Evolutionary conservation across 140 eudicot species (phyloP), one percentile per base, ranked within the genome.

Genomic region (Anethum foeniculum): DNA sequence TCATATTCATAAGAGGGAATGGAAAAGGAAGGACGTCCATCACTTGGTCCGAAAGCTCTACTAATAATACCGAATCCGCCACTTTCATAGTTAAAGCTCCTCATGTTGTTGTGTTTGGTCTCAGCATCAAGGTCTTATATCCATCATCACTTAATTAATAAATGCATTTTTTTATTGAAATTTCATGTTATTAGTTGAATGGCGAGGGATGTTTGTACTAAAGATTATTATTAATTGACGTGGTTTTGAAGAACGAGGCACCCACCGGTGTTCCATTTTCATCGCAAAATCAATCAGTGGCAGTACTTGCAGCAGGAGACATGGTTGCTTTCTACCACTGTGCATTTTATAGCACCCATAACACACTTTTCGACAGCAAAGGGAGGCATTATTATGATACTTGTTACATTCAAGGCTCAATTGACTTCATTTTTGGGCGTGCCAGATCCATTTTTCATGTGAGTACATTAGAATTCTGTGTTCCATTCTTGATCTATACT

Each of bases 321-420:
- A 90, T 81, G 85, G 90, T 60, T 77, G 91, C 98, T 44, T 94
- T 94, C 81, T 94, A 94, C 83, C 88, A 91, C 21, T 94, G 98
- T 72, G 93, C 89, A 81, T 94, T 94, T 43, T 87, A 80, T 69
- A 92, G 98, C 84, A 76, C 86, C 38, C 93, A 92, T 77, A 94
- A 90, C 82, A 94, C 98, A 16, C 90, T 94, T 77, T 87, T 87
- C 80, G 98, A 94, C 77, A 27, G 72, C 52, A 87, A 85, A 84
- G 98, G 98, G 74, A 84, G 96, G 51, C 98, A 94, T 82, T 94
- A 88, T 83, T 94, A 89, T 27, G 91, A 91, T 36, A 65, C 51
- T 34, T 94, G 97, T 67, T 92, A 94, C 88, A 85, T 94, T 76
- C 97, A 94, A 36, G 98, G 98, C 79, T 88, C 92, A 5, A 75